Evolutionary conservation across 805 yeast genomes (phyloP).

Genomic region (Ogataea trehalophila): DNA sequence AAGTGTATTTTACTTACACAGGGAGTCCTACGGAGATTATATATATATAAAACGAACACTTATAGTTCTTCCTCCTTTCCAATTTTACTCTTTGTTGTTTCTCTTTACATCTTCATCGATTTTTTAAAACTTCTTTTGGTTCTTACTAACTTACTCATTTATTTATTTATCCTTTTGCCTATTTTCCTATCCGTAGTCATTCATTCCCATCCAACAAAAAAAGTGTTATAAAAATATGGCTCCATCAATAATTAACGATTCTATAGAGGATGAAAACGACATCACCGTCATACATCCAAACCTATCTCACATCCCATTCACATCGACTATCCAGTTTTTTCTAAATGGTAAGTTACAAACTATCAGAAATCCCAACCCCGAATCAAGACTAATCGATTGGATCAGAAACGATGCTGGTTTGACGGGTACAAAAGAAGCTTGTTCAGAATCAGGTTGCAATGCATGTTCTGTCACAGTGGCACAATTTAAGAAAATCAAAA

Average conservation of each 20-base stretch:
- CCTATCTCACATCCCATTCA: conserved; percentile 23
- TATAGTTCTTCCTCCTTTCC: background rate
- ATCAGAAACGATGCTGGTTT: conserved; percentile 34
- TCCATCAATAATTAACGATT: conserved; percentile 17
- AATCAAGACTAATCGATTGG: conserved; percentile 39
- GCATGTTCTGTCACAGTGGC: conserved; percentile 44
- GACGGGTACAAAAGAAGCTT: conserved; percentile 44
- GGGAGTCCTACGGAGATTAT: no score
- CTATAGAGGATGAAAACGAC: conserved; percentile 6
- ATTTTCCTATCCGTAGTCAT: no score
- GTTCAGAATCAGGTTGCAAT: conserved; percentile 49
- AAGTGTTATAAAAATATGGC: conserved; percentile 12
- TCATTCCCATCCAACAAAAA: no score
- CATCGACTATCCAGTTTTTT: conserved; percentile 29
- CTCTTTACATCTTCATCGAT: background rate
- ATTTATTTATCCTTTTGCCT: no score
- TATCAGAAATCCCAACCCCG: conserved; percentile 37
- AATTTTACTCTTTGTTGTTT: background rate
- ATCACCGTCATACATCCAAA: conserved; percentile 20
- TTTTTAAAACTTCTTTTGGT: background rate
- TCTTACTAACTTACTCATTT: background rate
- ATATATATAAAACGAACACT: no score
- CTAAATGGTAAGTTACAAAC: conserved; percentile 35
- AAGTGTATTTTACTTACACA: no score
- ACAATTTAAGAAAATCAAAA: conserved; percentile 23